These are phyloP conservation scores for Bryopsis sp. DNA, from an alignment of 139 green algal species.

Conservation along the genomic window DNA sequence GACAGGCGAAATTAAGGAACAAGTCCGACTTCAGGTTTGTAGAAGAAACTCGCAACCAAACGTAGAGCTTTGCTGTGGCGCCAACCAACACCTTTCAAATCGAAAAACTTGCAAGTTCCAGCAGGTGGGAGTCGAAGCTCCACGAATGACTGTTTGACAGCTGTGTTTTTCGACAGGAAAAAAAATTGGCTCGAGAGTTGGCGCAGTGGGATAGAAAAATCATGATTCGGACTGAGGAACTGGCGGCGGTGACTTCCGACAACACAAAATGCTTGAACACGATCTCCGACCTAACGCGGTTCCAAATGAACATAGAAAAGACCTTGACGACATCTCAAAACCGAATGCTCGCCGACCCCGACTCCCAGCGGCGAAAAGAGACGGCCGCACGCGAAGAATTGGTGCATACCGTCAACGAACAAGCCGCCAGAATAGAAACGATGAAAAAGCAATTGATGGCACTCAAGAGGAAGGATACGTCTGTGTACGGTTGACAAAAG, in stretches of 20 bases:
- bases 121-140: background rate
- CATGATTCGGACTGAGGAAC: slow-evolving; percentile 37
- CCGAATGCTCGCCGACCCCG: slow-evolving; percentile 34
- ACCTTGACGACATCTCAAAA: slow-evolving; percentile 37
- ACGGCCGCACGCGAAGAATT: slow-evolving; percentile 51
- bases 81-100: background rate
- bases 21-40: slow-evolving; percentile 37
- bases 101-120: background rate
- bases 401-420: slow-evolving; percentile 57
- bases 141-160: background rate
- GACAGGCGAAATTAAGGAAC: slow-evolving; percentile 46
- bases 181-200: slow-evolving; percentile 35
- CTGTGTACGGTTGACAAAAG: background rate
- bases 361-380: slow-evolving; percentile 27
- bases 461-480: slow-evolving; percentile 36
- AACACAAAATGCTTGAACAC: slow-evolving; percentile 59
- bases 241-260: slow-evolving; percentile 43
- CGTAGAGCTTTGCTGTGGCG: background rate
- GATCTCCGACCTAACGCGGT: slow-evolving; percentile 39
- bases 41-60: background rate
- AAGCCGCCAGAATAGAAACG: slow-evolving; percentile 57
- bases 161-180: slow-evolving; percentile 31
- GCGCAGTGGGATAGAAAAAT: slow-evolving; percentile 45
- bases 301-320: slow-evolving; percentile 41
- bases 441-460: slow-evolving; percentile 49